Base-by-base conservation (phyloP, 2,329 filamentous ascomycete genomes). In the Escovopsis weberi region DNA sequence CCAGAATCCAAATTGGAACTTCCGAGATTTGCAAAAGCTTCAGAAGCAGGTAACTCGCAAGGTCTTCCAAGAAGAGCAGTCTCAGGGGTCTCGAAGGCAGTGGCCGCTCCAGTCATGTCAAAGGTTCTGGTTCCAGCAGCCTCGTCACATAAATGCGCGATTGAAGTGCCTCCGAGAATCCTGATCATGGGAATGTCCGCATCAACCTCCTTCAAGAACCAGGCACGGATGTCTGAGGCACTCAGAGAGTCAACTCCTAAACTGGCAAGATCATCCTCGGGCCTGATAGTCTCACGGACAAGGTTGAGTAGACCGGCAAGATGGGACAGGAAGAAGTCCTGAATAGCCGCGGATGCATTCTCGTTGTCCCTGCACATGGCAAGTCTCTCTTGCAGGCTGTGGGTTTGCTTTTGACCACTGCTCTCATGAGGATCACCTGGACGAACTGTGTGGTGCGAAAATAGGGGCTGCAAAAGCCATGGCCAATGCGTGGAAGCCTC, bases 111-210 rank as follows among this genome's bases (percentile, higher is more conserved):
- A 10, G 35, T 37, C 35, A 23, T 37, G 12, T 37, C 35, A n/a
- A 37, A 37, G 12, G n/a, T 19, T 11, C 15, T 37, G n/a, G 10
- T 19, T 6, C 12, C 35, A 7, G 35, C 35, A 26, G 23, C 35
- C 35, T 37, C 35, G n/a, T 37, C 35, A 10, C 35, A 37, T n/a
- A 37, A 8, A 10, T 19, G 35, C 6, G 35, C 38, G 3, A 53
- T 37, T 1, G 52, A 49, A 18, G 45, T 45, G 1, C 47, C 48
- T 1, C 44, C 43, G 1, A 54, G 43, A 11, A 59, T 48, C 44
- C 66, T 67, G 2, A 72, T 51, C 1, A 71, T 61, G 0, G 68
- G 65, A 1, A 72, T 59, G 38, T 72, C 63, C 0, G 64, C 53
- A 0, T 63, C 48, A 0, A 55, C 40, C n/a, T 66, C 55, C 40